These are phyloP conservation scores for Withania somnifera DNA, from an alignment of 305 asterid genomes.

Conservation along the genomic window DNA sequence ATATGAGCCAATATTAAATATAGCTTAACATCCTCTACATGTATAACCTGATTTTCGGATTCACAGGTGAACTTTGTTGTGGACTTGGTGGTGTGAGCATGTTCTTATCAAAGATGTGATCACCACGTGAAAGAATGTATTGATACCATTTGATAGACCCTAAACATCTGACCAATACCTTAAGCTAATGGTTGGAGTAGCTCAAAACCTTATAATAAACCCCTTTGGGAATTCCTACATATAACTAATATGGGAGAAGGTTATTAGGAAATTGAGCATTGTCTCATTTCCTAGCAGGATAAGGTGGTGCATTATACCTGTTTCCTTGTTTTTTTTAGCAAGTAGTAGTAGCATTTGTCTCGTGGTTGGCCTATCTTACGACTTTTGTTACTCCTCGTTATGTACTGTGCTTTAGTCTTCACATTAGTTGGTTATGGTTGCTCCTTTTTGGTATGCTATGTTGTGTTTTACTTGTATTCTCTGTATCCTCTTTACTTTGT, in stretches of 20 bases:
- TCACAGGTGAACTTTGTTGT: not conserved
- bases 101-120: not conserved
- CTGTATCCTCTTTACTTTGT: no score
- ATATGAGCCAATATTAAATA: not conserved
- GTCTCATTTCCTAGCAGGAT: no score
- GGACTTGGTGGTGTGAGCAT: not conserved
- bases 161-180: not conserved
- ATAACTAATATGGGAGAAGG: not conserved
- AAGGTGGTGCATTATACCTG: no score
- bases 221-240: not conserved
- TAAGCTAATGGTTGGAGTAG: not conserved
- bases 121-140: not conserved
- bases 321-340: no score
- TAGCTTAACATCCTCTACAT: not conserved
- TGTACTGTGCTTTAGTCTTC: no score
- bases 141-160: not conserved
- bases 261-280: no score
- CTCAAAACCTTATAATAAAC: not conserved
- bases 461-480: no score
- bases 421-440: no score
- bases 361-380: no score
- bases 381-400: no score
- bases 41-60: not conserved
- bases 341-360: no score
- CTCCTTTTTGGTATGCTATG: no score